Evolutionary conservation across 129 eudicot species (phyloP), one percentile per base, ranked within the genome.

Genomic region (Dittrichia graveolens): DNA sequence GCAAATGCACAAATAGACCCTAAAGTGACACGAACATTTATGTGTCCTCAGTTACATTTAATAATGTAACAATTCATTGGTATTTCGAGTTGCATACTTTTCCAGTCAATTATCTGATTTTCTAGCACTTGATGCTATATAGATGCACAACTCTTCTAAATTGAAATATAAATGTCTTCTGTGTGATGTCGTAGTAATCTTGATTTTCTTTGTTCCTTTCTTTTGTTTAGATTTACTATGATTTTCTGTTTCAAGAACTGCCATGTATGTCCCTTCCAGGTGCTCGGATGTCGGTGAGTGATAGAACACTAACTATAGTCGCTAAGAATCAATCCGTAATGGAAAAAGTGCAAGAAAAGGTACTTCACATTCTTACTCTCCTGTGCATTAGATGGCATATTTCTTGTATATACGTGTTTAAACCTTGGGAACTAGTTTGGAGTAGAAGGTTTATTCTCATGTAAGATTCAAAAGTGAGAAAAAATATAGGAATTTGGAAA

Each of bases 281-380:
- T 61, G 91, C 83, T 69, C 88, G 95, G 73, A 87, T 92, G 58
- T 87, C 91, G 35, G 95, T 87, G 72, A 80, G 82, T 69, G 98
- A 92, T 73, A 90, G 98, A 66, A 76, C 87, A 37, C 79, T 92
- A 41, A 85, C 91, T 24, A 69, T 92, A 53, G 75, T 85, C 66
- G 98, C 95, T 37, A 92, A 92, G 78, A 87, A 92, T 80, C 91
- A 83, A 69, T 48, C 79, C 35, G 83, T 83, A 31, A 59, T 92
- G 92, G 95, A 89, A 14, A 89, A 80, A 82, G 86, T 89, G 60
- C 88, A 68, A 72, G 98, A 89, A 63, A 89, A 92, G 98, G 98
- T 92, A 85, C 34, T 4, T 61, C 50, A 65, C 74, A 38, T 64
- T 75, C 47, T 73, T 74, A 18, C 15, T 2, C 13, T 11, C 3